These are phyloP conservation scores for Cutaneotrichosporon spelunceum DNA, from an alignment of 1,284 basidiomycete genomes.

Conservation along the genomic window DNA sequence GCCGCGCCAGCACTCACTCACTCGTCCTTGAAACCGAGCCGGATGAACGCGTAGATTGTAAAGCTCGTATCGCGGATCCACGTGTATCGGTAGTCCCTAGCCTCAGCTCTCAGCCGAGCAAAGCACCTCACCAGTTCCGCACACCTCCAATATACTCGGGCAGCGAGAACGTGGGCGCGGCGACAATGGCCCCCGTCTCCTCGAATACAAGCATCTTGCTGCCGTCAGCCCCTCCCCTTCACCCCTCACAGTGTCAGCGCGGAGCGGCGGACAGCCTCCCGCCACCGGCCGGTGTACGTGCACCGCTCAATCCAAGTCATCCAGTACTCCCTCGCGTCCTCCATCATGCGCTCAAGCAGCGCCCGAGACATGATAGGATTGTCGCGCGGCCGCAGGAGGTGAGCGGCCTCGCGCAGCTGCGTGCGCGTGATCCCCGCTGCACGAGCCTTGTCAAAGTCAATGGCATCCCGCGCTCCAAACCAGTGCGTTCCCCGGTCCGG, in stretches of 20 bases:
- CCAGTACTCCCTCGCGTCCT: conserved; percentile 78
- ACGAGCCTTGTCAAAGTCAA: neutral
- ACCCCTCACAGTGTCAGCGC: conserved; percentile 62
- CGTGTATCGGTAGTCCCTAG: conserved; percentile 49
- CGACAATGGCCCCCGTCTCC: conserved; percentile 69
- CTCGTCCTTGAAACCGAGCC: conserved; percentile 85
- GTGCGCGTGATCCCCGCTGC: conserved; percentile 57
- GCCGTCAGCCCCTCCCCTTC: conserved; percentile 6
- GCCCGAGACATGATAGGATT: conserved; percentile 61
- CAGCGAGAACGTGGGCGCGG: conserved; percentile 86
- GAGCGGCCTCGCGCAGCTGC: conserved; percentile 56
- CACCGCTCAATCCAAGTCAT: conserved; percentile 70
- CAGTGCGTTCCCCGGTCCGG: conserved; percentile 6
- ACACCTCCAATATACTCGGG: conserved; percentile 85
- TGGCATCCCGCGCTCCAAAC: neutral
- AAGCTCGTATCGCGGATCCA: conserved; percentile 85
- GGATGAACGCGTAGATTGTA: conserved; percentile 83
- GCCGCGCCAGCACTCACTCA: conserved; percentile 54
- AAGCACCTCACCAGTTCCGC: conserved; percentile 64
- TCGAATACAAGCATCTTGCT: conserved; percentile 53
- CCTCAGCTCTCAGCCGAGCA: neutral
- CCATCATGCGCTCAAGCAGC: conserved; percentile 34
- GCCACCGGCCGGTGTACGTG: conserved; percentile 81
- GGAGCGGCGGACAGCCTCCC: conserved; percentile 81
- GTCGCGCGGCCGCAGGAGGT: conserved; percentile 57